A percentile compares a stretch with the other conserved stretches of the same genome.
phyloP scores from a whole-genome alignment of 2,329 filamentous ascomycete genomes.

The Zasmidium citrigriseum region DNA sequence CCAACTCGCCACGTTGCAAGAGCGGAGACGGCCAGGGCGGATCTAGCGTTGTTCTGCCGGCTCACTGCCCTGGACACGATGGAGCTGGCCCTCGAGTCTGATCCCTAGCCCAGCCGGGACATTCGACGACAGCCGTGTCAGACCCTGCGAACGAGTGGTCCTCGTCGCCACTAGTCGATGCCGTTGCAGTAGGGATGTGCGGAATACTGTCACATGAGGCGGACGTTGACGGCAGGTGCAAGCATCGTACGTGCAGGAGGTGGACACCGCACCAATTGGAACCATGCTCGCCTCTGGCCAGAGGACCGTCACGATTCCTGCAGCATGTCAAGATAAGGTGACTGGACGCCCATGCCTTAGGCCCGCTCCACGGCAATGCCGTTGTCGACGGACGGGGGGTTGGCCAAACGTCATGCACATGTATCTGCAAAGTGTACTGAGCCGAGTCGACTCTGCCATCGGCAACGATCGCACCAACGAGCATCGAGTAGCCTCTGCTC shows the following conservation, averaged over 20 bases:
- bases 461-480: constrained; percentile 13
- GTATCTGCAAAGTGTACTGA: constrained; percentile 7
- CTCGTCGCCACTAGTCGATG: constrained; percentile 45
- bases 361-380: constrained; percentile 11
- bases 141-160: constrained; percentile 44
- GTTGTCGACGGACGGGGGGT: not conserved
- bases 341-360: constrained; percentile 43
- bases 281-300: constrained; percentile 11
- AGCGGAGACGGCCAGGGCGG: constrained; percentile 51
- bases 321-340: constrained; percentile 50
- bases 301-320: constrained; percentile 34
- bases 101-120: constrained; percentile 25
- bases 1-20: constrained; percentile 53
- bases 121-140: constrained; percentile 29
- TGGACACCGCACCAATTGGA: constrained; percentile 25
- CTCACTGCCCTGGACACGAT: constrained; percentile 34
- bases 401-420: constrained; percentile 10
- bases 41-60: constrained; percentile 22
- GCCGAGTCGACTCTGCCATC: constrained; percentile 7
- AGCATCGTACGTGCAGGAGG: constrained; percentile 12
- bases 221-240: constrained; percentile 36
- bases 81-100: constrained; percentile 39
- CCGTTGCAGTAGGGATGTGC: constrained; percentile 44
- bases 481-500: constrained; percentile 8
- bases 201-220: constrained; percentile 37